Evolutionary conservation across 345 rosid genomes (phyloP).

Genomic region (Populus ilicifolia): DNA sequence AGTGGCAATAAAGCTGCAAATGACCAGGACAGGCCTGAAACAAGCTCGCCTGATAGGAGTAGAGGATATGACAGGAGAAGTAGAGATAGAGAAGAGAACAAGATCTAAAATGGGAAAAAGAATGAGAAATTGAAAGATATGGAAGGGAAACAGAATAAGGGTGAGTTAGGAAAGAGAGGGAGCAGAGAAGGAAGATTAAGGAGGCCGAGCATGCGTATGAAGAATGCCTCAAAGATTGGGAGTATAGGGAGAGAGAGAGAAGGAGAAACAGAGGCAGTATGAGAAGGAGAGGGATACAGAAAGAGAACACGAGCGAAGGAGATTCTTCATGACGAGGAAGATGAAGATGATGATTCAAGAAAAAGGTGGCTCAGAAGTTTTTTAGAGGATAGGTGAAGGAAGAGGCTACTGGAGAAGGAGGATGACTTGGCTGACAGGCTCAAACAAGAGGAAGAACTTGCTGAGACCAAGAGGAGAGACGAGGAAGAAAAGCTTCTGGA

Average conservation of each 20-base stretch:
- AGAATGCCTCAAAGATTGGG: constrained; percentile 88
- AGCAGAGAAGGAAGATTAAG: constrained; percentile 81
- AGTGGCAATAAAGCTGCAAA: constrained; percentile 51
- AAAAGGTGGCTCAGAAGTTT: constrained; percentile 77
- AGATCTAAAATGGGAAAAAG: constrained; percentile 73
- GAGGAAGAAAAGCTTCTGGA: constrained; percentile 74
- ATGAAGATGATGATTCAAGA: constrained; percentile 71
- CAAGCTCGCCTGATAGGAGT: constrained; percentile 76
- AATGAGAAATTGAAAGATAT: constrained; percentile 75
- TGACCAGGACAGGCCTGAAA: constrained; percentile 66
- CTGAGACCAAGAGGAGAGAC: constrained; percentile 67
- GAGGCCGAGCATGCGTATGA: constrained; percentile 93
- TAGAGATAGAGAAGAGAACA: constrained; percentile 65
- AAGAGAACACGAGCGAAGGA: constrained; percentile 83
- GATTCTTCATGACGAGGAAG: constrained; percentile 76
- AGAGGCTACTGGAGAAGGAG: constrained; percentile 71
- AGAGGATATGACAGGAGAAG: constrained; percentile 74
- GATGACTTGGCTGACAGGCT: constrained; percentile 72
- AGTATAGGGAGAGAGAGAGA: constrained; percentile 90
- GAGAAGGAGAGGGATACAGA: constrained; percentile 94
- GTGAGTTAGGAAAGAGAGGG: constrained; percentile 83
- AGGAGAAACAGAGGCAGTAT: constrained; percentile 82
- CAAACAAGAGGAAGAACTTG: constrained; percentile 79
- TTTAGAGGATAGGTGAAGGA: constrained; percentile 75
- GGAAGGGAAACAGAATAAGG: constrained; percentile 94